Evolutionary conservation across 1,139 yeast genomes (phyloP).

Genomic region (Scheffersomyces insectosa): DNA sequence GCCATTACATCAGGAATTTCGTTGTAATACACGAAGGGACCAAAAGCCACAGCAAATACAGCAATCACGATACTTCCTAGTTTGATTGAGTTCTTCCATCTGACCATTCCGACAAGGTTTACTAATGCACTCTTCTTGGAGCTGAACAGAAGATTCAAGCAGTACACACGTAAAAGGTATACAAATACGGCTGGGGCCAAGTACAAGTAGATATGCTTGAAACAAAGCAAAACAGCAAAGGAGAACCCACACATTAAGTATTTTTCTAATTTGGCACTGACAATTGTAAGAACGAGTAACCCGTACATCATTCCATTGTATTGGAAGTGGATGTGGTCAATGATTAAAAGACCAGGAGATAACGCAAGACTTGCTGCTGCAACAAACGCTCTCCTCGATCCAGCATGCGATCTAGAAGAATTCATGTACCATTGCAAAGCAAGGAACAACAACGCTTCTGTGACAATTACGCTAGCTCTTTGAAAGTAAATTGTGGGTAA

Average conservation of each 20-base stretch:
- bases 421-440: slow-evolving; percentile 74
- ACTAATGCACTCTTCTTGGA: slow-evolving; percentile 21
- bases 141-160: slow-evolving; percentile 48
- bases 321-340: slow-evolving; percentile 94
- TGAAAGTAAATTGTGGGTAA: slow-evolving; percentile 81
- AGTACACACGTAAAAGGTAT: slow-evolving; percentile 71
- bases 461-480: slow-evolving; percentile 72
- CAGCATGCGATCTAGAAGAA: slow-evolving; percentile 35
- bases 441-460: slow-evolving; percentile 71
- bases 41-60: slow-evolving; percentile 71
- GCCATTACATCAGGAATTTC: slow-evolving; percentile 65
- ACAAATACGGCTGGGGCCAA: slow-evolving; percentile 94
- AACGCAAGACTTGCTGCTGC: slow-evolving; percentile 80
- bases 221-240: slow-evolving; percentile 79
- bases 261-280: slow-evolving; percentile 61
- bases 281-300: slow-evolving; percentile 68
- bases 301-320: slow-evolving; percentile 95
- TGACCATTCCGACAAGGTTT: slow-evolving; percentile 40
- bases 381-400: slow-evolving; percentile 57
- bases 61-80: slow-evolving; percentile 66
- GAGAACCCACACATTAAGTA: slow-evolving; percentile 67
- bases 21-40: slow-evolving; percentile 69
- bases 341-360: slow-evolving; percentile 84
- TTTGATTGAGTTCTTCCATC: slow-evolving; percentile 60
- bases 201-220: slow-evolving; percentile 90